Conservation (phyloP, 2,329 filamentous ascomycete species). For the Lecanicillium sp. region DNA sequence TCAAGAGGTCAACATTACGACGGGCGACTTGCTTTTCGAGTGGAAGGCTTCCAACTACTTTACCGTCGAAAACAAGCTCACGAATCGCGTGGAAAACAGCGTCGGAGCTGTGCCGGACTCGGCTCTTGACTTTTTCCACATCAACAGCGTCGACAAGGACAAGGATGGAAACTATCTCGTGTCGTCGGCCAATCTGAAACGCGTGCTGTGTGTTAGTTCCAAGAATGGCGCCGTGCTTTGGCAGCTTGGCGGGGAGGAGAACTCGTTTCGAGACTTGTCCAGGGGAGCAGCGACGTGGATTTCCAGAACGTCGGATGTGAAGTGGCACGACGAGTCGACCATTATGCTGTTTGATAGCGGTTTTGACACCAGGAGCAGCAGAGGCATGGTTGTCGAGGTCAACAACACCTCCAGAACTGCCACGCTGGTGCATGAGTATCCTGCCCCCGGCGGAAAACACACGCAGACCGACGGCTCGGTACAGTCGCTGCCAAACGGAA, state of each 20-base stretch:
- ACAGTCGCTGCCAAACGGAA: slow-evolving; percentile 42
- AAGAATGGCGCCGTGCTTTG: slow-evolving; percentile 25
- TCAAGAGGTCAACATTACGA: slow-evolving; percentile 42
- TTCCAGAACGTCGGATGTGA: slow-evolving; percentile 28
- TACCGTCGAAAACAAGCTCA: slow-evolving; percentile 10
- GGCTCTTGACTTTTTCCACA: slow-evolving; percentile 48
- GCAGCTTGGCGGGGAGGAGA: slow-evolving; percentile 41
- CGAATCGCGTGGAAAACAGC: slow-evolving; percentile 13
- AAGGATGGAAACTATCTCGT: slow-evolving; percentile 39
- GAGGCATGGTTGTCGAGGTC: slow-evolving; percentile 36
- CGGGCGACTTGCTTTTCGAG: slow-evolving; percentile 38
- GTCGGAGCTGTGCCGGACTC: slow-evolving; percentile 14
- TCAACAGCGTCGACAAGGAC: slow-evolving; percentile 49
- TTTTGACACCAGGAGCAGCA: slow-evolving; percentile 22
- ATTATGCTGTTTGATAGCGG: slow-evolving; percentile 33
- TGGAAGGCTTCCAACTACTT: slow-evolving; percentile 28
- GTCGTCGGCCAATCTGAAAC: slow-evolving; percentile 40
- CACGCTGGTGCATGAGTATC: slow-evolving; percentile 34
- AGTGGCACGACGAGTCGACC: slow-evolving; percentile 33
- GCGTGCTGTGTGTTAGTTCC: slow-evolving; percentile 35
- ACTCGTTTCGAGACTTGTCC: slow-evolving; percentile 42
- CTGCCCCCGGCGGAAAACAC: slow-evolving; percentile 36
- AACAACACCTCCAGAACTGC: slow-evolving; percentile 35
- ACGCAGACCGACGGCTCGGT: slow-evolving; percentile 37
- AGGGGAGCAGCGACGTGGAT: slow-evolving; percentile 49